These are phyloP conservation scores for Rugosomyces carneus DNA, from an alignment of 1,284 basidiomycete genomes.

Conservation along the genomic window DNA sequence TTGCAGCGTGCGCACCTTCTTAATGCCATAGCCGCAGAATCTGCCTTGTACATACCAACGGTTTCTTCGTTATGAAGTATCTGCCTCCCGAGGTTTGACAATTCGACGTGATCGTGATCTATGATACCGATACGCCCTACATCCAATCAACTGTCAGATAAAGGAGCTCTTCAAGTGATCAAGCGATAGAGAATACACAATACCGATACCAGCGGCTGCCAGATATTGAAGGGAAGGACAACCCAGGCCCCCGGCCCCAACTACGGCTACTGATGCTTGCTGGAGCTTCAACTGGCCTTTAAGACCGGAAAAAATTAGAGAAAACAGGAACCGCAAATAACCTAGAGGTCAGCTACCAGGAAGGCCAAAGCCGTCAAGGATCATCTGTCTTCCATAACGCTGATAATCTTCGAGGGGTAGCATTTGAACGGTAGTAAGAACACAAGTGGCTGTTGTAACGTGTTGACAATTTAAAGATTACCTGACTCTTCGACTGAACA, in stretches of 20 bases:
- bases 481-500: not conserved
- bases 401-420: conserved; percentile 68
- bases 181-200: conserved; percentile 66
- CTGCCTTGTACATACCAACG: conserved; percentile 80
- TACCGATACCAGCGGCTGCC: conserved; percentile 87
- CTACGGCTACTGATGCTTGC: conserved; percentile 72
- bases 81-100: conserved; percentile 93
- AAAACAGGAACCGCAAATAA: not conserved
- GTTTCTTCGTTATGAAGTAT: conserved; percentile 81
- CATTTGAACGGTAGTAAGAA: not conserved
- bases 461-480: too few species aligned
- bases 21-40: conserved; percentile 72
- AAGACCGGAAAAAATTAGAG: not conserved
- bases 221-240: conserved; percentile 96
- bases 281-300: conserved; percentile 83
- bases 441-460: not conserved
- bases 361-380: conserved; percentile 85
- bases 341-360: conserved; percentile 43
- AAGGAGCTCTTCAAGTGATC: conserved; percentile 17
- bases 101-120: conserved; percentile 87
- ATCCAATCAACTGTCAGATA: conserved; percentile 2
- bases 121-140: conserved; percentile 80
- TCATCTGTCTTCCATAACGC: conserved; percentile 97
- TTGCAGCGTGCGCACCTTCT: conserved; percentile 39
- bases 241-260: conserved; percentile 95